Evolutionary conservation across 225 moss, liverwort and hornwort species (phyloP).

Genomic region (Ulota crispa): DNA sequence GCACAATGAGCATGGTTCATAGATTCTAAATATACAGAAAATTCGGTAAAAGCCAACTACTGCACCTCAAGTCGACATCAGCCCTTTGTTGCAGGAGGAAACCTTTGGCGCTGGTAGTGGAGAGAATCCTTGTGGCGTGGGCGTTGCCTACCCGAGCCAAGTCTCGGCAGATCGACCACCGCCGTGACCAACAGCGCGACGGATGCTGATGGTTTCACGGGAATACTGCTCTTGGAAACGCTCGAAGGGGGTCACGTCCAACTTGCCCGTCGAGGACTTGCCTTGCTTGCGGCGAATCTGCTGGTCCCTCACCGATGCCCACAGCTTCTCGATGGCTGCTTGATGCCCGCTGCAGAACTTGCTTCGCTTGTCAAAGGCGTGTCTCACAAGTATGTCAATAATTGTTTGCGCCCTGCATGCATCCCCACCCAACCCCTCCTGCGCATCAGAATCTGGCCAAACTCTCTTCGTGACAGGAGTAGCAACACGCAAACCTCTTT

Average conservation of each 20-base stretch:
- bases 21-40: neutral
- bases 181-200: slow-evolving; percentile 80
- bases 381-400: slow-evolving; percentile 85
- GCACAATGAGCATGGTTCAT: neutral
- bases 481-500: neutral
- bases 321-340: slow-evolving; percentile 64
- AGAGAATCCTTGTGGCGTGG: too few relatives aligned
- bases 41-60: neutral
- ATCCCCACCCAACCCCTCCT: neutral
- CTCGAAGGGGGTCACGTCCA: slow-evolving; percentile 94
- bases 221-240: slow-evolving; percentile 86
- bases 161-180: slow-evolving; percentile 96
- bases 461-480: neutral
- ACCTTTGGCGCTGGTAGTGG: neutral
- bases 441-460: slow-evolving; percentile 1
- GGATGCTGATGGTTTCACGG: slow-evolving; percentile 87
- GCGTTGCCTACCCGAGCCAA: slow-evolving; percentile 75
- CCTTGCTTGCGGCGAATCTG: slow-evolving; percentile 77
- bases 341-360: slow-evolving; percentile 68
- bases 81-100: neutral
- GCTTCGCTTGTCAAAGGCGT: slow-evolving; percentile 66
- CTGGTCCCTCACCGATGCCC: slow-evolving; percentile 84
- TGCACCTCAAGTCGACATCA: slow-evolving; percentile 1
- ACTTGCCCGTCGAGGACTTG: slow-evolving; percentile 74
- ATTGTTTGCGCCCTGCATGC: slow-evolving; percentile 89